Evolutionary conservation across 2,329 filamentous ascomycete genomes (phyloP).

Genomic region (Ceratocystis diversiconidia): DNA sequence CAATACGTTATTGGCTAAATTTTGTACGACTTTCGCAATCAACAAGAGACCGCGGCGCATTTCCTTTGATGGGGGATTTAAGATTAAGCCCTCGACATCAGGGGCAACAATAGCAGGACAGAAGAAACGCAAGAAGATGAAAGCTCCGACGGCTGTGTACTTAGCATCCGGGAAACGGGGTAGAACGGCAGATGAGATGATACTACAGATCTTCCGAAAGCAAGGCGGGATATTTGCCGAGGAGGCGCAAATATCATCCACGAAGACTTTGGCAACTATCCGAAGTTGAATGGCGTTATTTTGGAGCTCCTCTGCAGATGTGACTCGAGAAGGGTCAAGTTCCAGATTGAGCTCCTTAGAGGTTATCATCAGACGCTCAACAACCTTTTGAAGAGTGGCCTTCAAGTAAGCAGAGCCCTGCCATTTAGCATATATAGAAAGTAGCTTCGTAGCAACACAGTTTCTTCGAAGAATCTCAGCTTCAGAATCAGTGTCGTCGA

Average conservation of each 20-base stretch:
- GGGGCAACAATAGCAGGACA: slow-evolving; percentile 59
- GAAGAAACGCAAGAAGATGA: slow-evolving; percentile 59
- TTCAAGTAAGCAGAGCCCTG: slow-evolving; percentile 51
- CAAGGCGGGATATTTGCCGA: slow-evolving; percentile 45
- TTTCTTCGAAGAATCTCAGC: slow-evolving; percentile 53
- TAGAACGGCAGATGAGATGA: slow-evolving; percentile 51
- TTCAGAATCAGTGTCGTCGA: slow-evolving; percentile 56
- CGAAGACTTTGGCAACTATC: slow-evolving; percentile 56
- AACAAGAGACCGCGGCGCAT: slow-evolving; percentile 54
- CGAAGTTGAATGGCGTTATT: slow-evolving; percentile 52
- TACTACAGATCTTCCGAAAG: slow-evolving; percentile 54
- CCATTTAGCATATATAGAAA: slow-evolving; percentile 59
- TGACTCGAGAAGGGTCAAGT: slow-evolving; percentile 48
- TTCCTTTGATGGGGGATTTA: slow-evolving; percentile 47
- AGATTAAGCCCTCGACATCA: slow-evolving; percentile 51
- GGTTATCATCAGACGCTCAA: slow-evolving; percentile 51
- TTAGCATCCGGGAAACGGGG: slow-evolving; percentile 53
- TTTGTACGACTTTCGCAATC: slow-evolving; percentile 58
- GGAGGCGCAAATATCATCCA: slow-evolving; percentile 54
- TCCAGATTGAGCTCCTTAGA: slow-evolving; percentile 55
- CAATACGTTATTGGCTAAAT: slow-evolving; percentile 56
- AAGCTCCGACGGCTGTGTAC: slow-evolving; percentile 57
- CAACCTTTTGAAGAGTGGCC: slow-evolving; percentile 49
- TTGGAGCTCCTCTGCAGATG: slow-evolving; percentile 46
- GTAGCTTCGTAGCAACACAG: slow-evolving; percentile 58